Evolutionary conservation across 2,329 filamentous ascomycete species (phyloP), one percentile per base, ranked within the genome.

Genomic region (Trichophyton schoenleinii): DNA sequence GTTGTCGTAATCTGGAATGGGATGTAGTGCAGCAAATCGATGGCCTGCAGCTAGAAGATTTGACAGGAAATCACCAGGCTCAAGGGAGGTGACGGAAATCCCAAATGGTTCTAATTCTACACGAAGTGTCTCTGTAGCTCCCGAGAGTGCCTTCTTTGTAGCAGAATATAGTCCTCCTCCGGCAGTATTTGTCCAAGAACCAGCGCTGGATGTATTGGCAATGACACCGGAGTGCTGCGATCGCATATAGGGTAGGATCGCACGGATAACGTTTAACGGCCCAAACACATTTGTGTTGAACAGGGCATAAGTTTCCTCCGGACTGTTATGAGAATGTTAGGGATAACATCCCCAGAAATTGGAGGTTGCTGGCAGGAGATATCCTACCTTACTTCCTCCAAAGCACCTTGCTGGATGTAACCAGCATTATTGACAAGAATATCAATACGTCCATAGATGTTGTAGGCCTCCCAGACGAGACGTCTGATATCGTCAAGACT

Each of bases 241-340:
- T 34, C 73, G 71, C 60, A 77, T 66, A 58, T 73, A 70, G 2
- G 74, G 75, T 5, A 74, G 67, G 3, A 74, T 61, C 0, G 73
- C 72, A 25, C 72, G 69, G 25, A 70, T 71, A 6, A 74, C 65
- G 55, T 73, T 72, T 22, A 76, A 63, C 2, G 71, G 68, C 0
- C 73, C 74, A 57, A 76, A 73, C 4, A 71, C 66, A 60, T 77
- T 77, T 18, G 70, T 71, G 34, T 70, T 69, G 65, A 76, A 75
- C 42, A 72, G 66, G 22, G 61, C 64, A 6, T 66, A 52, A 18
- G 65, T 66, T 4, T 71, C 66, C 46, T 67, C 66, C 2, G 64
- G 46, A 9, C 63, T 65, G 34, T 58, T 20, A 3, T 20, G 46
- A 57, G 22, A 13, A 48, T 63, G 52, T 63, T 60, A 60, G 57